Evolutionary conservation across 2,329 filamentous ascomycete species (phyloP), one percentile per base, ranked within the genome.

Genomic region (Bipolaris sorokiniana): DNA sequence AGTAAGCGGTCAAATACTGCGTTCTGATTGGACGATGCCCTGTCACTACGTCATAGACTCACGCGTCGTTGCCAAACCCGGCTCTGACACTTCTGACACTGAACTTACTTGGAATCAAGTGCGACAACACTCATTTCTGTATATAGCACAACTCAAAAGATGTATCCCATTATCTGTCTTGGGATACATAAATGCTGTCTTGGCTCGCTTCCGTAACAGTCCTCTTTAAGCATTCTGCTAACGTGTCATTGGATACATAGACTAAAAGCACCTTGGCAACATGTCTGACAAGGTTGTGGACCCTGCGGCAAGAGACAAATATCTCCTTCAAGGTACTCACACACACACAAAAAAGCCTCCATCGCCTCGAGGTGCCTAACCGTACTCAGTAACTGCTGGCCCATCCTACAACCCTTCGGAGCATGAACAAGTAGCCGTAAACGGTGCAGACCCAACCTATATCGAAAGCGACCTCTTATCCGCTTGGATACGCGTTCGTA

Each of bases 231-330:
- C 18, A 37, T 20, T 28, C 3, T 18, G 11, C 10, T 28, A 49
- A 37, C 48, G 33, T 22, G 40, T 20, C 26, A 20, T 42, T 45
- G 44, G 26, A 20, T 44, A 22, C 22, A 2, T 38, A 48, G 33
- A 10, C 9, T 18, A 34, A 34, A n/a, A 49, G 18, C 34, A 49
- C 33, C 28, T 16, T 16, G 34, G 37, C 34, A 51, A 7, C 36
- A 59, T 57, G 53, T 48, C 59, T 18, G 47, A 60, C 37, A 60
- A 49, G 22, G 63, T 65, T 3, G 65, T 75, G 10, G 72, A 75
- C 26, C 71, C 73, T 31, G 62, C 65, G 16, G 69, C 67, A 44
- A 65, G 68, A 28, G 71, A 76, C 54, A 76, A 76, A 49, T 77
- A 77, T 51, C 70, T 74, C 9, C 67, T 77, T 5, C 69, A 70